phyloP scores from a whole-genome alignment of 495 filamentous ascomycete genomes.

The Talaromyces wortmannii region DNA sequence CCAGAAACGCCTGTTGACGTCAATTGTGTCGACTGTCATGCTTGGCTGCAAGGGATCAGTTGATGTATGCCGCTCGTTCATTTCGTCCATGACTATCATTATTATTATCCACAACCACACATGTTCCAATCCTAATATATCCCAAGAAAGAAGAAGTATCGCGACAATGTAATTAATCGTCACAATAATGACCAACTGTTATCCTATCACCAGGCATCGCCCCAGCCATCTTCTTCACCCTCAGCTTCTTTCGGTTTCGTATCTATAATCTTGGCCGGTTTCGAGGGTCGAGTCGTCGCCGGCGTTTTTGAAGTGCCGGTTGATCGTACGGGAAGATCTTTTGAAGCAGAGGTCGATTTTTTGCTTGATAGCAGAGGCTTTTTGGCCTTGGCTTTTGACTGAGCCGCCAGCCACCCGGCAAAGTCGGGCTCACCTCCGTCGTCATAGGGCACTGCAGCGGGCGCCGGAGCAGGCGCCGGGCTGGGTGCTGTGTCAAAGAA shows the following conservation, averaged over 20 bases:
- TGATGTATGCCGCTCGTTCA: too few relatives aligned
- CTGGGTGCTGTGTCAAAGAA: constrained; percentile 39
- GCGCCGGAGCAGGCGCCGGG: constrained; percentile 25
- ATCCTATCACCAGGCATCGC: constrained; percentile 42
- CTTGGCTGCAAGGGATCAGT: too few relatives aligned
- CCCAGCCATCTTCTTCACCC: constrained; percentile 46
- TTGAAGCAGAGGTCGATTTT: constrained; percentile 37
- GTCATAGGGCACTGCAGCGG: constrained; percentile 51
- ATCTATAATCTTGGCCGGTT: constrained; percentile 39
- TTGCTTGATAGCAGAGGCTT: constrained; percentile 52
- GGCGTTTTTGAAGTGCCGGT: constrained; percentile 20
- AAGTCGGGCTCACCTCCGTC: constrained; percentile 88
- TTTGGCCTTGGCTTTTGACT: constrained; percentile 64
- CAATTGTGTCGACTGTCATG: too few relatives aligned
- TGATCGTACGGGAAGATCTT: constrained; percentile 3
- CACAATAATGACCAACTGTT: background rate
- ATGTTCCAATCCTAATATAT: too few relatives aligned
- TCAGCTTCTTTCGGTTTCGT: constrained; percentile 41
- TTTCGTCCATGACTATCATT: too few relatives aligned
- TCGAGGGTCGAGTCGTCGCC: constrained; percentile 26
- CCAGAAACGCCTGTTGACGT: too few relatives aligned
- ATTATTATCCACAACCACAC: too few relatives aligned
- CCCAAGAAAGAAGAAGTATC: too few relatives aligned
- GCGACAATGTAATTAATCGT: too few relatives aligned
- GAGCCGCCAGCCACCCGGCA: constrained; percentile 84